Evolutionary conservation across 495 filamentous ascomycete genomes (phyloP).

Genomic region (Glarea lozoyensis): DNA sequence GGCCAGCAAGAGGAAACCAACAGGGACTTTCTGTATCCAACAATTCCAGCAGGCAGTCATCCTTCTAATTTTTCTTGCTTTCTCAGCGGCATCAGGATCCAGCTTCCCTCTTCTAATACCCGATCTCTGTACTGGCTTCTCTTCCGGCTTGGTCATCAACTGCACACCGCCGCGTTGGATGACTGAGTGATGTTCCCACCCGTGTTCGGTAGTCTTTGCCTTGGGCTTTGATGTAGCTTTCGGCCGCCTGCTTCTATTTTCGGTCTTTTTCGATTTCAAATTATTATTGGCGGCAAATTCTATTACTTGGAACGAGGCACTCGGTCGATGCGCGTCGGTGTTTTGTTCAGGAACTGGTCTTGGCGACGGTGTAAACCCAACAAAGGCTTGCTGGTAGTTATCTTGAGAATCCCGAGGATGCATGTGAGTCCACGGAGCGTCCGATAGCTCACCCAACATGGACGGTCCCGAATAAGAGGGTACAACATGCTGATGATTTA

Average conservation of each 20-base stretch:
- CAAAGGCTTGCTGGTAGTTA: background rate
- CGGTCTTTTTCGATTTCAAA: too few species aligned
- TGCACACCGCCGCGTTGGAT: slow-evolving; percentile 2
- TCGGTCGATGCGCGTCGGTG: background rate
- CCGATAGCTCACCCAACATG: background rate
- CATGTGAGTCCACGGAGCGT: slow-evolving; percentile 7
- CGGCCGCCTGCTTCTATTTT: too few species aligned
- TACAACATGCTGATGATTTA: background rate
- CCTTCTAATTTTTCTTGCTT: slow-evolving; percentile 9
- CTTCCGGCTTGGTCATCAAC: background rate
- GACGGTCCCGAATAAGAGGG: too few species aligned
- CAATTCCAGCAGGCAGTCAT: slow-evolving; percentile 17
- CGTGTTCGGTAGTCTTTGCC: background rate
- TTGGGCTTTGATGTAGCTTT: background rate
- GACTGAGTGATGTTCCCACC: slow-evolving; percentile 6
- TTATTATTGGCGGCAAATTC: background rate
- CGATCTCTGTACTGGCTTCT: background rate
- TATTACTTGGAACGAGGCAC: background rate
- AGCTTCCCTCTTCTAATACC: slow-evolving; percentile 9
- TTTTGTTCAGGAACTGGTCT: background rate
- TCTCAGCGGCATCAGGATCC: slow-evolving; percentile 7
- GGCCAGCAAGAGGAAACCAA: background rate
- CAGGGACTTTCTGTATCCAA: slow-evolving; percentile 16
- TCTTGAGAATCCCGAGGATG: background rate
- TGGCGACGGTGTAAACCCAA: slow-evolving; percentile 8